A percentile compares a stretch with the other conserved stretches of the same genome.
phyloP scores from a whole-genome alignment of 306 rosid species.

The Lathyrus tuberosus region DNA sequence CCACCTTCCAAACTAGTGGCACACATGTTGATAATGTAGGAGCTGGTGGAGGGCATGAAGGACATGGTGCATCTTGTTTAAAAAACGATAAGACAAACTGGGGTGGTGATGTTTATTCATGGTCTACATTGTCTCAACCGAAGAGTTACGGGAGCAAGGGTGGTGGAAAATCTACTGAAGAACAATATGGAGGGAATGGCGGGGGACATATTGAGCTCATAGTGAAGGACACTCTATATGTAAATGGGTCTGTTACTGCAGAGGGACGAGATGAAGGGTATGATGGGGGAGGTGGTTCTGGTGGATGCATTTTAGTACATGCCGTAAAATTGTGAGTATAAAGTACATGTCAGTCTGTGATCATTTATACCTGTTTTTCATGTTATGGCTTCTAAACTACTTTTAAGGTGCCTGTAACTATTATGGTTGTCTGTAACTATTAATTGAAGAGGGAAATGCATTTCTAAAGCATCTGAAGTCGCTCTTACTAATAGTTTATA shows the following conservation, averaged over 20 bases:
- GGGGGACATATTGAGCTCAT: no score
- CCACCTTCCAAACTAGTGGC: slow-evolving; percentile 98
- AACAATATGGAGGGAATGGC: no score
- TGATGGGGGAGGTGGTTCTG: no score
- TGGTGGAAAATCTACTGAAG: no score
- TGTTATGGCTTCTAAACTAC: slow-evolving; percentile 33
- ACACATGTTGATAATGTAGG: slow-evolving; percentile 86
- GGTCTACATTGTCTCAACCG: no score
- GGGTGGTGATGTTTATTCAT: slow-evolving; percentile 99
- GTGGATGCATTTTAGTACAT: no score
- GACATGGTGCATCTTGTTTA: no score
- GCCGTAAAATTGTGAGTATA: slow-evolving; percentile 84
- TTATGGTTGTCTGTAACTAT: slow-evolving; percentile 10
- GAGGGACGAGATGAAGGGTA: no score
- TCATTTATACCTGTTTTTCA: slow-evolving; percentile 30
- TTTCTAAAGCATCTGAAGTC: slow-evolving; percentile 24
- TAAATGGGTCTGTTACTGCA: no score
- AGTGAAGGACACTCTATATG: no score
- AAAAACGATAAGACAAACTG: slow-evolving; percentile 75
- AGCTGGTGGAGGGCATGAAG: slow-evolving; percentile 99
- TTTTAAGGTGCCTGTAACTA: slow-evolving; percentile 19
- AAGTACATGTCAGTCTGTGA: slow-evolving; percentile 35
- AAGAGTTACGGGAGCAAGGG: no score
- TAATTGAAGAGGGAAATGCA: slow-evolving; percentile 26
- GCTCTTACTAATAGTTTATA: slow-evolving; percentile 20